These are phyloP conservation scores for Fusarium chlamydosporum DNA, from an alignment of 2,329 filamentous ascomycete species.

Conservation along the genomic window DNA sequence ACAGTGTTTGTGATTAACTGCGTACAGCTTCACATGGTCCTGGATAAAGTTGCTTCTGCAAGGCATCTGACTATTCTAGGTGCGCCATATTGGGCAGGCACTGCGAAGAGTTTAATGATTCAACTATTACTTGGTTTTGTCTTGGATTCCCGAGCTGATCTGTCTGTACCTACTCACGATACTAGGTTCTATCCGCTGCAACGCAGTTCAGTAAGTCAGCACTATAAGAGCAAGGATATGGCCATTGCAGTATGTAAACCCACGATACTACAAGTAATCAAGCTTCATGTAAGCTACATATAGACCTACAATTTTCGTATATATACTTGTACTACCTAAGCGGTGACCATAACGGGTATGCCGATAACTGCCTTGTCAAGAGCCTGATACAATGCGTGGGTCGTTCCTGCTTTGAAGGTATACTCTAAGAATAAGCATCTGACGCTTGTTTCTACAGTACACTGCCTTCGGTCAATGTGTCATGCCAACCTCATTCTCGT, in stretches of 20 bases:
- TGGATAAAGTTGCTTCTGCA: conserved; percentile 17
- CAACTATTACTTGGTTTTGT: not conserved
- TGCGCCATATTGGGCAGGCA: conserved; percentile 28
- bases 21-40: conserved; percentile 13
- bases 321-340: conserved; percentile 6
- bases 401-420: conserved; percentile 4
- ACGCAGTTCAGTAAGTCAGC: not conserved
- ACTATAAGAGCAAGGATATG: not conserved
- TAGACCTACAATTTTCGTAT: conserved; percentile 24
- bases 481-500: conserved; percentile 22
- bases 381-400: conserved; percentile 11
- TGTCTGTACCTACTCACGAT: too few relatives aligned
- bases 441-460: conserved; percentile 18
- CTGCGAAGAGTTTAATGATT: conserved; percentile 14
- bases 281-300: conserved; percentile 3
- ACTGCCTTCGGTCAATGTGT: conserved; percentile 36
- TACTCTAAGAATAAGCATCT: conserved; percentile 40
- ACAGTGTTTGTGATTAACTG: conserved; percentile 31
- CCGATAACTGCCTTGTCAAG: conserved; percentile 31
- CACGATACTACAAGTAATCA: not conserved
- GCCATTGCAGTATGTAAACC: not conserved
- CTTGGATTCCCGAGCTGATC: not conserved
- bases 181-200: not conserved
- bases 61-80: conserved; percentile 15
- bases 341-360: conserved; percentile 9